Evolutionary conservation across 495 filamentous ascomycete species (phyloP), one percentile per base, ranked within the genome.

Genomic region (Penicillium coffeae): DNA sequence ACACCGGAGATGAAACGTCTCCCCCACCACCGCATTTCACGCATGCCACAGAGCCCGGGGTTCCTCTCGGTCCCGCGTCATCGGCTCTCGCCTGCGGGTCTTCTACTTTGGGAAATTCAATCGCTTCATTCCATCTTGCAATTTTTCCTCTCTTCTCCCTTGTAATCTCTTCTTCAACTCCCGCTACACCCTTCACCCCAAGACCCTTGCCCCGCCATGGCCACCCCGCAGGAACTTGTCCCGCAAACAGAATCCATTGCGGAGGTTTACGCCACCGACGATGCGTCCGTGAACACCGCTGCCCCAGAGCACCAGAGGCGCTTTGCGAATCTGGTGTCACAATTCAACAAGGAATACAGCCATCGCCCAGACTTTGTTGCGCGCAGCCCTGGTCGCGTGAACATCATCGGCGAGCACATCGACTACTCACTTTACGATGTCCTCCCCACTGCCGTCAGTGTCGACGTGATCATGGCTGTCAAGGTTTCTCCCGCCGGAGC

Each of bases 321-420:
- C 61, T 97, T 90, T 84, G 76, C 85, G 33, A 68, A 63, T 19
- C 79, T 98, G 13, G 68, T 90, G 21, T 68, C 73, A 30, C 79
- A 79, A 48, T 98, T 98, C 66, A 70, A 83, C 57, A 72, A 82
- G 50, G 70, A 62, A n/a, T 96, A 90, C 70, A 82, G 79, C 48
- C 75, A 79, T 33, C 72, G 67, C 10, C 83, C 91, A 2, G 79
- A 89, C 36, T 97, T 96, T 58, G 81, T 97, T 6, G 80, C 93
- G 1, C 82, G 93, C 39, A 94, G 90, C 48, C 93, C 93, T 0
- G 93, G 93, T 42, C 80, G 93, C 48, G 93, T 98, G 50, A 97
- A 97, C 75, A 93, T 98, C 64, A 96, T 98, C 58, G 93, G 93
- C 63, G 93, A 98, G 75, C 93, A 98, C 71, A 96, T 98, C 60